Percentiles rank a stretch among this genome's conserved stretches.
phyloP scores from a whole-genome alignment of 371 early-diverging fungal species.

The Circinella umbellata region DNA sequence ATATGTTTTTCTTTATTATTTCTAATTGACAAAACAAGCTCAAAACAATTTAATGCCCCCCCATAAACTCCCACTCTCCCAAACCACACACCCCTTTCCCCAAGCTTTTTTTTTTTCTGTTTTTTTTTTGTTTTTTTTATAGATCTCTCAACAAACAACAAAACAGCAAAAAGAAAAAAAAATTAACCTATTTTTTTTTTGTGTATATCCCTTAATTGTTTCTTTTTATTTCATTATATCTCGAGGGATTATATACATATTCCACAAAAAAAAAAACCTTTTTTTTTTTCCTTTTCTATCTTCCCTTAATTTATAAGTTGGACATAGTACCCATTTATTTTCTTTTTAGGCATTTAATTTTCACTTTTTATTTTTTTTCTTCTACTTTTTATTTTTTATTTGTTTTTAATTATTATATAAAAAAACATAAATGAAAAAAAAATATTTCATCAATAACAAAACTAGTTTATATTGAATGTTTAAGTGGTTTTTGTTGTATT shows the following conservation, averaged over 20 bases:
- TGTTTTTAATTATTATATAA: too few species aligned
- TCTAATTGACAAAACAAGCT: too few species aligned
- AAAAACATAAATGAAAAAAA: too few species aligned
- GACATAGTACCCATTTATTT: background rate
- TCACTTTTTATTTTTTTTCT: background rate
- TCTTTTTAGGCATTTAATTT: background rate
- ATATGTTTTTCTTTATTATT: too few species aligned
- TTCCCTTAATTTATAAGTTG: background rate
- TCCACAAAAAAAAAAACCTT: background rate
- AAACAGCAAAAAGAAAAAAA: too few species aligned
- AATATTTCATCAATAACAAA: too few species aligned
- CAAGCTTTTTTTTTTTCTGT: background rate
- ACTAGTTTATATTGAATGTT: too few species aligned
- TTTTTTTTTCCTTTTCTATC: background rate
- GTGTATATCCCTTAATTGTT: background rate
- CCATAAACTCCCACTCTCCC: too few species aligned
- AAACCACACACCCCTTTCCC: too few species aligned
- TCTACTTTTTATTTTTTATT: background rate
- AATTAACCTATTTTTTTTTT: background rate
- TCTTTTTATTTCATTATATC: background rate
- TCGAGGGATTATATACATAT: too few species aligned
- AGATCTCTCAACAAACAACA: background rate
- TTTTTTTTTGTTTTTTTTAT: background rate
- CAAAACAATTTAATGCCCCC: too few species aligned
- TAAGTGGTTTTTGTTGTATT: too few species aligned